Conservation (phyloP, 176 grass and related monocot species). For the Triticum dicoccoides region DNA sequence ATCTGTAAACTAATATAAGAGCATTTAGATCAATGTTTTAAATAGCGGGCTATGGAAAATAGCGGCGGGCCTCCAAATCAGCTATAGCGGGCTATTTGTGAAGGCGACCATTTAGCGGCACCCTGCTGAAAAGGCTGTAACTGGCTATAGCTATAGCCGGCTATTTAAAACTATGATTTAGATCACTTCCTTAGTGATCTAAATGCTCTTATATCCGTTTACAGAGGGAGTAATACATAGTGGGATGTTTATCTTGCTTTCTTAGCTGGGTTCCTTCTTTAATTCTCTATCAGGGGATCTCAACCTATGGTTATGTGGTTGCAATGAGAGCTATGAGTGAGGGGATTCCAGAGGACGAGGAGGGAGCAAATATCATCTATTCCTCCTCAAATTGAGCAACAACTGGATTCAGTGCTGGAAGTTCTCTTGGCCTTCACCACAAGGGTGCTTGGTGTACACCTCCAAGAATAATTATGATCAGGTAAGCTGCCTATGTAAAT, state of each 20-base stretch:
- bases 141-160: no score
- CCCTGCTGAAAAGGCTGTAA: no score
- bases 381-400: slow-evolving; percentile 93
- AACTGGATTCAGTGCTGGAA: slow-evolving; percentile 88
- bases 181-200: no score
- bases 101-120: no score
- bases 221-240: background rate
- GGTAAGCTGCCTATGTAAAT: slow-evolving; percentile 26
- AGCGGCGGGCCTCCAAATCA: no score
- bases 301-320: slow-evolving; percentile 96
- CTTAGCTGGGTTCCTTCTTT: slow-evolving; percentile 6
- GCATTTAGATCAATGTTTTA: no score
- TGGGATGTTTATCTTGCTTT: slow-evolving; percentile 7
- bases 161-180: no score
- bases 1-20: no score
- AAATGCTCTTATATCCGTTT: no score
- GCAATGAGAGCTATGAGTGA: slow-evolving; percentile 99
- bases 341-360: slow-evolving; percentile 74
- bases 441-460: slow-evolving; percentile 98
- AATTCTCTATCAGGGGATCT: slow-evolving; percentile 71
- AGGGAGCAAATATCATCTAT: slow-evolving; percentile 77
- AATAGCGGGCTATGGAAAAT: no score
- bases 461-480: slow-evolving; percentile 92
- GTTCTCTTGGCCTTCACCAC: slow-evolving; percentile 83
- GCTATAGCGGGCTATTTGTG: no score